Evolutionary conservation across 2,329 filamentous ascomycete species (phyloP).

Genomic region (Byssochlamys sp.): DNA sequence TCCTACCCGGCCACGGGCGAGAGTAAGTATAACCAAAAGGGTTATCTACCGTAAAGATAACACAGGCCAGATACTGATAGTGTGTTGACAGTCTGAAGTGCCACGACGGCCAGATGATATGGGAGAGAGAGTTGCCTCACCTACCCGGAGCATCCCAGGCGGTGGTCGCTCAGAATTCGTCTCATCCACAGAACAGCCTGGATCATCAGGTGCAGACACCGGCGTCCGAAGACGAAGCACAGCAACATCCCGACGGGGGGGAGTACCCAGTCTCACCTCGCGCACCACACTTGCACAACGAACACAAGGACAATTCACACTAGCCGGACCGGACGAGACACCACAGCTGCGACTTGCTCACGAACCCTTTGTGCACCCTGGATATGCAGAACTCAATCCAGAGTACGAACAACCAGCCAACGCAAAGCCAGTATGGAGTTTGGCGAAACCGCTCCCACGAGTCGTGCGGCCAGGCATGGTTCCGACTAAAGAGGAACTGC

Average conservation of each 20-base stretch:
- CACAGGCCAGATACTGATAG: background rate
- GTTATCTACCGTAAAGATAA: background rate
- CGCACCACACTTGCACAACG: conserved; percentile 18
- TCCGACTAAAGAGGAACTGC: conserved; percentile 33
- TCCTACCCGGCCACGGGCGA: background rate
- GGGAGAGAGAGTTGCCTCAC: background rate
- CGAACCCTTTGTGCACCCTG: conserved; percentile 43
- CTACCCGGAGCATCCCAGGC: background rate
- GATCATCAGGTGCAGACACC: background rate
- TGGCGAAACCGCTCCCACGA: conserved; percentile 46
- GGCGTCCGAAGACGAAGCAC: conserved; percentile 16
- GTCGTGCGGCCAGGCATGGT: conserved; percentile 47
- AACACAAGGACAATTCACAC: conserved; percentile 21
- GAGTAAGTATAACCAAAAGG: background rate
- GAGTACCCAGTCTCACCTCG: conserved; percentile 15
- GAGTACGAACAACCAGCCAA: conserved; percentile 45
- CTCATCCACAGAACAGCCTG: background rate
- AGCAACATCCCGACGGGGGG: conserved; percentile 10
- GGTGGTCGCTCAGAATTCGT: background rate
- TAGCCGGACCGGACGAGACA: conserved; percentile 24
- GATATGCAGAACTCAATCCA: conserved; percentile 45
- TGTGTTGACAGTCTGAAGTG: background rate
- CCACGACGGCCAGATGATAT: background rate
- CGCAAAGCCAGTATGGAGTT: conserved; percentile 43
- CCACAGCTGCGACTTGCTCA: conserved; percentile 24